Conservation (phyloP, 805 yeast species). For the Kluyveromyces lactis region DNA sequence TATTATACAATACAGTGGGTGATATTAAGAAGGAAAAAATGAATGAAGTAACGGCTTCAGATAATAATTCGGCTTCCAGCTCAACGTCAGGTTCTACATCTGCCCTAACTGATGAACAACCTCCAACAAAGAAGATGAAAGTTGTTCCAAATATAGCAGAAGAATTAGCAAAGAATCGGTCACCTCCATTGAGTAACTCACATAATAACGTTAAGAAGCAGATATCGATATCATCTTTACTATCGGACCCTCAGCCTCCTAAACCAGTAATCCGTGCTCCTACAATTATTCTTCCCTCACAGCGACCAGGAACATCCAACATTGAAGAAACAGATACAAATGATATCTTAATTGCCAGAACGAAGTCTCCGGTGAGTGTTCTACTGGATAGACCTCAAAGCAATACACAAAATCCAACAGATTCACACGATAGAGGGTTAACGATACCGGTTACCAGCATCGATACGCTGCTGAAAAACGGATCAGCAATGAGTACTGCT, state of each 20-base stretch:
- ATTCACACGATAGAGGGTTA: neutral
- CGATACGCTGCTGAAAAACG: too few species aligned
- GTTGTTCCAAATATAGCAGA: constrained; percentile 24
- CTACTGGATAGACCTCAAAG: constrained; percentile 6
- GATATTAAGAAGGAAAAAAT: too few species aligned
- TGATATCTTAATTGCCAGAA: constrained; percentile 16
- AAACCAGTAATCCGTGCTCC: constrained; percentile 8
- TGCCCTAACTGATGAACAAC: neutral
- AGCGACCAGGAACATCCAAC: constrained; percentile 8
- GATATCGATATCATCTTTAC: constrained; percentile 11
- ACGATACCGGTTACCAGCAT: neutral
- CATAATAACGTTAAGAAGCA: constrained; percentile 1
- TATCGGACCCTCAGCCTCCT: constrained; percentile 7
- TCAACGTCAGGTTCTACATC: neutral
- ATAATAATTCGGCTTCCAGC: too few species aligned
- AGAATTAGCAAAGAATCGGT: constrained; percentile 26
- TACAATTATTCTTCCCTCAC: constrained; percentile 19
- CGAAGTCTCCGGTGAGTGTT: constrained; percentile 16
- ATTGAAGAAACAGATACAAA: constrained; percentile 7
- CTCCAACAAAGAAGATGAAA: constrained; percentile 7
- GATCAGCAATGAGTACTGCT: too few species aligned
- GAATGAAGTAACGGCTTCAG: too few species aligned
- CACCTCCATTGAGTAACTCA: neutral
- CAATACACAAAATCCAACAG: constrained; percentile 2
- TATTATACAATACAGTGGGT: too few species aligned